These are phyloP conservation scores for Aquanectria penicillioides DNA, from an alignment of 2,329 filamentous ascomycete genomes.

Conservation along the genomic window DNA sequence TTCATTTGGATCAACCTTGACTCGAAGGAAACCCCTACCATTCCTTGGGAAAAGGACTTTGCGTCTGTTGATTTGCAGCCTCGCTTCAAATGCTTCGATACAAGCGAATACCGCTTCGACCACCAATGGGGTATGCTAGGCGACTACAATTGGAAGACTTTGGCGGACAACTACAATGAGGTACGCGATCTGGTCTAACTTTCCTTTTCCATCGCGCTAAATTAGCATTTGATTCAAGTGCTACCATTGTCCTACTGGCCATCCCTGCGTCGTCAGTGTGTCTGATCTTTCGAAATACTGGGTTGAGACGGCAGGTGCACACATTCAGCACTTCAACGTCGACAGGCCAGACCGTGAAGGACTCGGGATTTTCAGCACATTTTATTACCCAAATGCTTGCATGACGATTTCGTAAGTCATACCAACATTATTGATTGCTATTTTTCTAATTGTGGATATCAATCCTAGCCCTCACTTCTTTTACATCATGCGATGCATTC, in stretches of 20 bases:
- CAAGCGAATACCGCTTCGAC: conserved; percentile 63
- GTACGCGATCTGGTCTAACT: not conserved
- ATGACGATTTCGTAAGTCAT: conserved; percentile 58
- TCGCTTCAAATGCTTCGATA: conserved; percentile 56
- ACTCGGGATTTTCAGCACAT: conserved; percentile 54
- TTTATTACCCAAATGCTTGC: conserved; percentile 60
- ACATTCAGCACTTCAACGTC: conserved; percentile 60
- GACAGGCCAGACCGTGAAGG: conserved; percentile 56
- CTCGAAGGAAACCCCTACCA: conserved; percentile 49
- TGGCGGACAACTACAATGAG: conserved; percentile 70
- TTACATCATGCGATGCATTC: conserved; percentile 70
- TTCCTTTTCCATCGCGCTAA: not conserved
- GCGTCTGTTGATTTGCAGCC: conserved; percentile 54
- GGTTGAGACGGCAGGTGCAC: conserved; percentile 56
- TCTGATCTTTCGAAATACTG: conserved; percentile 64
- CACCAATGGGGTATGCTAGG: conserved; percentile 66
- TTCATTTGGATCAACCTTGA: conserved; percentile 50
- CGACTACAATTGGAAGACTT: conserved; percentile 66
- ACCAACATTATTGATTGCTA: rapidly evolving
- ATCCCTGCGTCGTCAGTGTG: conserved; percentile 64
- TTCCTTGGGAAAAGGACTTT: conserved; percentile 62
- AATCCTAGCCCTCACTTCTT: conserved; percentile 53
- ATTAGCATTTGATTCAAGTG: conserved; percentile 49
- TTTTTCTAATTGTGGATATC: not conserved
- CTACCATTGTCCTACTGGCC: conserved; percentile 68